Conservation (phyloP, 306 rosid genomes). For the Acmispon strigosus region DNA sequence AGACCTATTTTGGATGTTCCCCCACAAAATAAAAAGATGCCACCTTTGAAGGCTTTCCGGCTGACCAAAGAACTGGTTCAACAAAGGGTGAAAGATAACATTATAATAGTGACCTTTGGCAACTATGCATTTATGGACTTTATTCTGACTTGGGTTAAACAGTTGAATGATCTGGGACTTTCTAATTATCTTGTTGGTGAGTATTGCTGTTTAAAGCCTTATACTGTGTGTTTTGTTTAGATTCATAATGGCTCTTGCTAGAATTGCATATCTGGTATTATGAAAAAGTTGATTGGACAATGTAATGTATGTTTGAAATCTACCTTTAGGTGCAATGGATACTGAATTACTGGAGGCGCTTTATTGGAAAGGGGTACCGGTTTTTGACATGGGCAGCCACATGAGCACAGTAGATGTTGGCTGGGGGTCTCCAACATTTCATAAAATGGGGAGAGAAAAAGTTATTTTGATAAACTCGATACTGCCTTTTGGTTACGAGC, state of each 20-base stretch:
- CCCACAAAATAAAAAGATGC: slow-evolving; percentile 45
- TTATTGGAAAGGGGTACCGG: slow-evolving; percentile 91
- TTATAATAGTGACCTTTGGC: slow-evolving; percentile 84
- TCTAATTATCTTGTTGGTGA: slow-evolving; percentile 91
- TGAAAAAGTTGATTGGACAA: slow-evolving; percentile 2
- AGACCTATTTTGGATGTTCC: slow-evolving; percentile 58
- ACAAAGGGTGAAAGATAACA: slow-evolving; percentile 70
- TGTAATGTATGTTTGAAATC: slow-evolving; percentile 21
- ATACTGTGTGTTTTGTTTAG: not conserved
- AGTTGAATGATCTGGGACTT: slow-evolving; percentile 63
- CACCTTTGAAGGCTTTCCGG: slow-evolving; percentile 48
- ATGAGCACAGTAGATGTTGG: slow-evolving; percentile 97
- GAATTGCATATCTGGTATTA: not conserved
- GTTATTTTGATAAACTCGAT: slow-evolving; percentile 77
- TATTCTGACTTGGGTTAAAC: slow-evolving; percentile 86
- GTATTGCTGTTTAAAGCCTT: slow-evolving; percentile 15
- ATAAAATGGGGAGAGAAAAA: slow-evolving; percentile 98
- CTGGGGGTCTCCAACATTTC: slow-evolving; percentile 96
- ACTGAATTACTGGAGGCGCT: slow-evolving; percentile 83
- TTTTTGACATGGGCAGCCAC: slow-evolving; percentile 96
- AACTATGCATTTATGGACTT: slow-evolving; percentile 99
- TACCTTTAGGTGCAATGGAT: slow-evolving; percentile 91
- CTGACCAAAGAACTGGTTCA: slow-evolving; percentile 69
- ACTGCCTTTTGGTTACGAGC: slow-evolving; percentile 76
- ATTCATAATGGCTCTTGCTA: not conserved